Conservation (phyloP, 192 early-diverging fungal genomes). For the Rhizoclosmatium sp. region DNA sequence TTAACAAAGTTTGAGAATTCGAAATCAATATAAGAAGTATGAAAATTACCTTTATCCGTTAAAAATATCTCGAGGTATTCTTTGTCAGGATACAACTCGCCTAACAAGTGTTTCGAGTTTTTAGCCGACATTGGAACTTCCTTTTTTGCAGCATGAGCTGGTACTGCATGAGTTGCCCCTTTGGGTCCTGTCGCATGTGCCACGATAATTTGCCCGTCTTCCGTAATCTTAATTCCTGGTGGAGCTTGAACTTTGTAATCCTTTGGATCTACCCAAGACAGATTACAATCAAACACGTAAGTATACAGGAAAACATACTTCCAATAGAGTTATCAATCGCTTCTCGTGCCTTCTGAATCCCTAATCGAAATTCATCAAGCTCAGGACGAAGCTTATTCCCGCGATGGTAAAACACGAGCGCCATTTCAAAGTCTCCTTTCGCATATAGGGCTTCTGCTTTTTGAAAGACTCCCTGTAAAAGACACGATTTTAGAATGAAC, state of each 20-base stretch:
- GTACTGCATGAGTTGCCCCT: not conserved
- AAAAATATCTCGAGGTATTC: slow-evolving; percentile 52
- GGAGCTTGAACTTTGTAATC: slow-evolving; percentile 59
- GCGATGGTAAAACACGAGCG: slow-evolving; percentile 61
- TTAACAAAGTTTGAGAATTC: slow-evolving; percentile 9
- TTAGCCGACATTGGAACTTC: slow-evolving; percentile 24
- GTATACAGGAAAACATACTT: slow-evolving; percentile 21
- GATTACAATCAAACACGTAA: not conserved
- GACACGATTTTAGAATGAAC: not conserved
- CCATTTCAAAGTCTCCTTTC: slow-evolving; percentile 64
- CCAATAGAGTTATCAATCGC: slow-evolving; percentile 66
- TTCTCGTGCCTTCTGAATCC: slow-evolving; percentile 62
- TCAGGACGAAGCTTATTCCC: slow-evolving; percentile 66
- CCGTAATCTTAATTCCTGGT: slow-evolving; percentile 32
- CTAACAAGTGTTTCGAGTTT: slow-evolving; percentile 42
- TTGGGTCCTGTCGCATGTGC: not conserved
- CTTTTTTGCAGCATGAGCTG: not conserved
- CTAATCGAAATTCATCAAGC: slow-evolving; percentile 60
- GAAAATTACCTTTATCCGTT: slow-evolving; percentile 47
- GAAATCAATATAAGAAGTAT: not conserved
- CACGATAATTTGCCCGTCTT: slow-evolving; percentile 8
- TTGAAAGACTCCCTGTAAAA: slow-evolving; percentile 52
- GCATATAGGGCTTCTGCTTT: slow-evolving; percentile 66
- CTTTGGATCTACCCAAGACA: slow-evolving; percentile 41
- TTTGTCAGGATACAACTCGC: slow-evolving; percentile 53